Evolutionary conservation across 192 early-diverging fungal genomes (phyloP), one percentile per base, ranked within the genome.

Genomic region (Borealophlyctis nickersoniae): DNA sequence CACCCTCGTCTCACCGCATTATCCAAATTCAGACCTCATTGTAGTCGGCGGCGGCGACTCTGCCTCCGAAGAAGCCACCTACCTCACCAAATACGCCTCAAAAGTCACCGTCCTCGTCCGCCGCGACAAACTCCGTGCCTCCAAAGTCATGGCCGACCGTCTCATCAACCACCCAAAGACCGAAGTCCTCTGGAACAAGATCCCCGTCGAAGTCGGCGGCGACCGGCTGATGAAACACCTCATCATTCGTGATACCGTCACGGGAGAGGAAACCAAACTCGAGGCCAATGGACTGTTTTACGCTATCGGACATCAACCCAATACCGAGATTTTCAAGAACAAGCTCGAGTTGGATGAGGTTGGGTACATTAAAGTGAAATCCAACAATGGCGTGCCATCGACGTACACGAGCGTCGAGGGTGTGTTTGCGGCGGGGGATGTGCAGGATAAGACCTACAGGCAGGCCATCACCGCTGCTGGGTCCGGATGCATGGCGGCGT

Each of bases 31-130:
- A 67, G 63, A 89, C 28, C 79, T 98, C 59, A 93, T 87, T 27
- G 93, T 98, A 19, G 87, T 95, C 54, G 93, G 93, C 61, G 95
- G 93, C 62, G 95, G 95, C 60, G 95, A 98, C 74, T 94, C 92
- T 67, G 95, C 80, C 4, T 69, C 69, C 26, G 95, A 95, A 79
- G 95, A 98, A 74, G 91, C 95, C 13, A 88, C 89, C 22, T 96
- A 91, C 81, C 83, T 98, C 63, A 95, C 94, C 58, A 94, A 95
- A 78, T 98, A 92, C 71, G 94, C 87, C 48, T 90, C 86, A 55
- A 86, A 93, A 49, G 96, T 98, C 9, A 89, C 90, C 69, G 84
- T 96, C 34, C 79, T 95, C 27, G 92, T 95, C 48, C 91, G 94
- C 65, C 83, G 91, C 68, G 91, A 94, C 78, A 88, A 87, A 73